Evolutionary conservation across 371 early-diverging fungal species (phyloP), one percentile per base, ranked within the genome.

Genomic region (Apophysomyces sp.): DNA sequence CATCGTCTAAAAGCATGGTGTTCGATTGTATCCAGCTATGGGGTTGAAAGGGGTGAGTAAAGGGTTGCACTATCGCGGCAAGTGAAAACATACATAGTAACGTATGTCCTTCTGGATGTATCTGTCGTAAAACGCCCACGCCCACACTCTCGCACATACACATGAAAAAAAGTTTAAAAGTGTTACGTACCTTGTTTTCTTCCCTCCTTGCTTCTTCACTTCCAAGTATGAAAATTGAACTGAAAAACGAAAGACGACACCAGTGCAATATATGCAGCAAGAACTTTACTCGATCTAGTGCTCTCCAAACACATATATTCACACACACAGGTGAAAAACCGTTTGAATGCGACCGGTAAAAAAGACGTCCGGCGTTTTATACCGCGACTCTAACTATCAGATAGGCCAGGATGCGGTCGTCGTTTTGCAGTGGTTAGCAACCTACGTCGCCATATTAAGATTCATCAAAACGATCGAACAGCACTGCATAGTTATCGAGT

Each of bases 381-480:
- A 34, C 13, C 8, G 13, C 11, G 11, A 11, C 13, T 11, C 34
- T 34, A 34, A 34, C 13, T 16, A 6, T 21, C 16, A 41, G 9
- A 32, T 61, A 74, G 73, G 11, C 61, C 67, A 44, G 72, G 77
- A 15, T 79, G 80, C 55, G 74, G 69, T 4, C 70, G 74, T 18
- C 55, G 71, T 6, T 79, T 79, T 55, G 64, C 77, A 2, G 80
- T 79, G 9, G 58, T 72, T 8, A 76, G 76, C 57, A 79, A 79
- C 62, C 28, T 79, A 2, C 72, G 80, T 51, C 68, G 80, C 9
- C 80, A 79, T 65, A 30, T 69, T 15, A 72, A 71, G 62, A 67
- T 72, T 3, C 80, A 79, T 57, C 51, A 59, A 44, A 62, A 65
- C 21, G 36, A 54, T 34, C 60, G 57, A 29, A 21, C 32, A 40